Evolutionary conservation across 2,329 filamentous ascomycete species (phyloP).

Genomic region (Beauveria pseudobassiana): DNA sequence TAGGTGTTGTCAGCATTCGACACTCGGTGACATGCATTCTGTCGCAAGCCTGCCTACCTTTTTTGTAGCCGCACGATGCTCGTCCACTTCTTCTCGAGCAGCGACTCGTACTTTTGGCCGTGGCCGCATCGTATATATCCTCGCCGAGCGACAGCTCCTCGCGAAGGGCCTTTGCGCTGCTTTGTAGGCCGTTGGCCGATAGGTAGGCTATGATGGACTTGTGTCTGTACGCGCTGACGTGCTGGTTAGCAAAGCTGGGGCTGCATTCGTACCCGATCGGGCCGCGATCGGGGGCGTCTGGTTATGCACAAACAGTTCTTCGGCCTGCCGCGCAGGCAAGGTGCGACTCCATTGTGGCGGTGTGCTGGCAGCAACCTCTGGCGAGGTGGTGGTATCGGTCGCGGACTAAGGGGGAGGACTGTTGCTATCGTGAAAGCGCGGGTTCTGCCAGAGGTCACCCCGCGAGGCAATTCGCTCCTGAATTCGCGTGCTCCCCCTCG

Average conservation of each 20-base stretch:
- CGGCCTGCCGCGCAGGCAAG: conserved; percentile 72
- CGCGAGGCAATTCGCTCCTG: conserved; percentile 6
- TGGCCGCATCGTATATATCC: conserved; percentile 65
- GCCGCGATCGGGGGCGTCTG: not conserved
- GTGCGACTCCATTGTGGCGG: conserved; percentile 61
- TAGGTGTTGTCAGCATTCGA: conserved; percentile 25
- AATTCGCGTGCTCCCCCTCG: not conserved
- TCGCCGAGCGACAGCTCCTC: conserved; percentile 69
- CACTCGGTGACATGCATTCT: not conserved
- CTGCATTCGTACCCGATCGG: not conserved
- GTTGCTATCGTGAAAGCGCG: not conserved
- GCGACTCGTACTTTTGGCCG: conserved; percentile 88
- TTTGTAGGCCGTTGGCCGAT: conserved; percentile 61
- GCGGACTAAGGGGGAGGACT: not conserved
- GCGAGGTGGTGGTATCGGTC: not conserved
- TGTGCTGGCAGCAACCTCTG: not conserved
- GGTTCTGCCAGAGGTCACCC: conserved; percentile 4
- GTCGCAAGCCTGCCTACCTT: conserved; percentile 52
- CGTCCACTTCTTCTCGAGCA: conserved; percentile 98
- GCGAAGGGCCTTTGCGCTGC: conserved; percentile 63
- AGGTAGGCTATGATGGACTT: conserved; percentile 92
- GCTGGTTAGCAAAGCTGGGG: not conserved
- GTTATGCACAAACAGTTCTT: conserved; percentile 65
- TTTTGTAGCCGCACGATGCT: conserved; percentile 87
- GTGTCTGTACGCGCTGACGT: conserved; percentile 50